Base-by-base conservation (phyloP, 176 grass and related monocot genomes). In the Otatea glauca region DNA sequence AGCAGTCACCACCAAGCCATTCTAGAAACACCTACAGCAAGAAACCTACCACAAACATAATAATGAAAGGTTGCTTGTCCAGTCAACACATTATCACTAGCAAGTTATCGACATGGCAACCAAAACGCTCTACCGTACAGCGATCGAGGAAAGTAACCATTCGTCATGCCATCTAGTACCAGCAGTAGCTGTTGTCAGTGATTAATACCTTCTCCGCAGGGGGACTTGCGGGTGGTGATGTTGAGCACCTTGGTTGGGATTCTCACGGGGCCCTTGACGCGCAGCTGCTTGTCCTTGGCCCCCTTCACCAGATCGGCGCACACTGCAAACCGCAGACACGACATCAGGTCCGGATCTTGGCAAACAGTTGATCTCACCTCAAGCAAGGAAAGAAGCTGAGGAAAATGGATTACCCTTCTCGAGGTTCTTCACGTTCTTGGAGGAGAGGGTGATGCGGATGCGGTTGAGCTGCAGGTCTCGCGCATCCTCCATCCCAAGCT, bases 341-440 rank as follows among this genome's bases (percentile, higher is more conserved):
- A 3, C 25, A 20, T 84, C 21, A 65, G 13, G 13, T 65, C 65
- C 23, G 39, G 21, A n/a, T 64, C 58, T 56, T 60, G 4, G 20
- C 50, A 18, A 78, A 15, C 17, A n/a, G n/a, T 2, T 16, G 7
- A 25, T 3, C 50, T 23, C 1, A 58, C 6, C 20, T 3, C 16
- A 41, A 41, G 18, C 27, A 44, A 50, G 58, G 9, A 78, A 71
- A 41, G 41, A 51, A 42, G 0, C 49, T 24, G 0, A 56, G 43
- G 21, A 50, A 70, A 24, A 24, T 16, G 17, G 16, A 10, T 44
- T 44, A 92, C 90, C 90, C 85, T 92, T 92, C 82, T 92, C 90
- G 38, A 92, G 90, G 62, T 92, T 92, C 56, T 92, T 92, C 18
- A 92, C 90, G 75, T 92, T 85, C n/a, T 88, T 88, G 56, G 90